Conservation (phyloP, 768 basidiomycete genomes). For the Podaxis mareebaensis region DNA sequence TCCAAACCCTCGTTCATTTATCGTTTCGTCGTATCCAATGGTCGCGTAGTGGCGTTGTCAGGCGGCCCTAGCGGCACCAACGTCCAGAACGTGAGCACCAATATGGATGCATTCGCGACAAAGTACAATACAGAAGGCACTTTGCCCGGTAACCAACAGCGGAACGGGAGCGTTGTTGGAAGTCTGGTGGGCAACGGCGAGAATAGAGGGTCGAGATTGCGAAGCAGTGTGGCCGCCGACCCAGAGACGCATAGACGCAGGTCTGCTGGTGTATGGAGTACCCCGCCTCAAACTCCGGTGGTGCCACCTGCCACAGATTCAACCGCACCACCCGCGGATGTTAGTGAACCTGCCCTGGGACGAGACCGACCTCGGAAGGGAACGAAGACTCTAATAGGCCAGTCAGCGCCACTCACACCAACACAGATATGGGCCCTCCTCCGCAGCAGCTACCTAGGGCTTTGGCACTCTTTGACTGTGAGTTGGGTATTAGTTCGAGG, state of each 20-base stretch:
- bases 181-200: neutral
- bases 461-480: conserved; percentile 12
- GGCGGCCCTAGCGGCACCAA: neutral
- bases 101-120: conserved; percentile 4
- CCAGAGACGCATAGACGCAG: conserved; percentile 29
- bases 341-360: neutral
- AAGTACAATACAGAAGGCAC: neutral
- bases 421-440: neutral
- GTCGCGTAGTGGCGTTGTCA: neutral
- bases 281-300: conserved; percentile 8
- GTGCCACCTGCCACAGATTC: conserved; percentile 1
- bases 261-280: conserved; percentile 25
- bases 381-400: conserved; percentile 17
- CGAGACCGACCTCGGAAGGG: neutral
- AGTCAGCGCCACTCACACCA: neutral
- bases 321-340: neutral
- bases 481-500: neutral
- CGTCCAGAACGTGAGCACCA: neutral
- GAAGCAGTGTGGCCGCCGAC: conserved; percentile 24
- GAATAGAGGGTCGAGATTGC: conserved; percentile 4
- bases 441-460: neutral
- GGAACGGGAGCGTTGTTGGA: conserved; percentile 1
- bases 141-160: neutral
- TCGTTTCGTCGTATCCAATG: conserved; percentile 12
- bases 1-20: conserved; percentile 21